Evolutionary conservation across 306 rosid species (phyloP).

Genomic region (Cucurbita moschata): DNA sequence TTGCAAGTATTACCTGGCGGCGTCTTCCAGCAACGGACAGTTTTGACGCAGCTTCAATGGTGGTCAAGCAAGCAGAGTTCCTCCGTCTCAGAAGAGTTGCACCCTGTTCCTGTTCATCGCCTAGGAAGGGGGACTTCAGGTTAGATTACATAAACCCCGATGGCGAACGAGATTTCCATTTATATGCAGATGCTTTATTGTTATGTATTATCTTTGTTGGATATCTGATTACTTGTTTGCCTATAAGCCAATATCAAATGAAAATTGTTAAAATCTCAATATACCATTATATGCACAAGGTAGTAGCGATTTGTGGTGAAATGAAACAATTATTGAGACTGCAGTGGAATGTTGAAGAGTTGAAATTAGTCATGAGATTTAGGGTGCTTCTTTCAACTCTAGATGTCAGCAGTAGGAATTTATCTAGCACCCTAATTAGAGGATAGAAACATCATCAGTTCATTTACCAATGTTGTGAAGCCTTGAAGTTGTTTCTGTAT

Average conservation of each 20-base stretch:
- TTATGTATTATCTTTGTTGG: neutral
- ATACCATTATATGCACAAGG: neutral
- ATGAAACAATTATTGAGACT: neutral
- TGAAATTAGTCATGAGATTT: neutral
- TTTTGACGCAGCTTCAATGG: slow-evolving; percentile 72
- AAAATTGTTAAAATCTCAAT: neutral
- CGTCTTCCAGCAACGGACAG: slow-evolving; percentile 90
- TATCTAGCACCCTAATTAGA: neutral
- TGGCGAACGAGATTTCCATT: neutral
- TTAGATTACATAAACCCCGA: slow-evolving; percentile 5
- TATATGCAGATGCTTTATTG: neutral
- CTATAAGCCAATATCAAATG: neutral
- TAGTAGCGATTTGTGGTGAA: neutral
- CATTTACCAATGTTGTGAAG: neutral
- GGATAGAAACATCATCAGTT: neutral
- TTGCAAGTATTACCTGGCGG: slow-evolving; percentile 96
- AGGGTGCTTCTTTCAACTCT: neutral
- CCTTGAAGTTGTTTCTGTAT: neutral
- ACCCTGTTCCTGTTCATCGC: slow-evolving; percentile 82
- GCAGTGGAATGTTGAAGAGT: neutral
- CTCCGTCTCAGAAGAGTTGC: slow-evolving; percentile 21
- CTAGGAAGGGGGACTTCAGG: slow-evolving; percentile 98
- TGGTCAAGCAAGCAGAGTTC: slow-evolving; percentile 25
- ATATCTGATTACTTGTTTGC: neutral
- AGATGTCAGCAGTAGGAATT: neutral